A percentile compares a stretch with the other conserved stretches of the same genome.
phyloP scores from a whole-genome alignment of 2,329 filamentous ascomycete species.

The Ophiostoma himal-ulmi region DNA sequence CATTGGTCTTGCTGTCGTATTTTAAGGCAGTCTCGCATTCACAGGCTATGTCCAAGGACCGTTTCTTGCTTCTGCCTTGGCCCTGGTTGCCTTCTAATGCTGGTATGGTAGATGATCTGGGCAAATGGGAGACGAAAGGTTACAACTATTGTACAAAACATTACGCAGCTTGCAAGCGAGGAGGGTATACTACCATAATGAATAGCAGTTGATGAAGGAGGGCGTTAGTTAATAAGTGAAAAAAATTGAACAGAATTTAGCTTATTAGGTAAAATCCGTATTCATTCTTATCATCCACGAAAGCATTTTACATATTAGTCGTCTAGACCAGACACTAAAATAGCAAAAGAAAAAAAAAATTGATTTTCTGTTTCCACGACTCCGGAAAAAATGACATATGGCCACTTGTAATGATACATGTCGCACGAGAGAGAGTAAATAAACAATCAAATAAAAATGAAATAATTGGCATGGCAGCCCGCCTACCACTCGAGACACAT shows the following conservation, averaged over 20 bases:
- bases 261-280: not conserved
- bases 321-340: not conserved
- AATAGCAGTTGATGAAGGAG: not conserved
- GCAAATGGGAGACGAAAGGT: too few species aligned
- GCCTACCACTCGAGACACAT: not conserved
- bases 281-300: not conserved
- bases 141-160: too few species aligned
- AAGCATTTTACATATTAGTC: not conserved
- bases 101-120: not conserved
- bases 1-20: slow-evolving; percentile 29
- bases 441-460: slow-evolving; percentile 8
- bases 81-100: not conserved
- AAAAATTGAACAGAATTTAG: not conserved
- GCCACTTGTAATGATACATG: slow-evolving; percentile 1
- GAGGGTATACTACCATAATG: not conserved
- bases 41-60: not conserved
- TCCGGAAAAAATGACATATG: not conserved
- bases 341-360: slow-evolving; percentile 3
- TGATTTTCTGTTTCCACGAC: slow-evolving; percentile 10
- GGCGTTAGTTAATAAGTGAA: not conserved
- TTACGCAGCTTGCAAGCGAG: too few species aligned
- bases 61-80: not conserved
- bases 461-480: not conserved
- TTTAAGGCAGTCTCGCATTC: slow-evolving; percentile 22
- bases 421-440: not conserved